Evolutionary conservation across 768 basidiomycete genomes (phyloP), one percentile per base, ranked within the genome.

Genomic region (Clitopilus hobsonii): DNA sequence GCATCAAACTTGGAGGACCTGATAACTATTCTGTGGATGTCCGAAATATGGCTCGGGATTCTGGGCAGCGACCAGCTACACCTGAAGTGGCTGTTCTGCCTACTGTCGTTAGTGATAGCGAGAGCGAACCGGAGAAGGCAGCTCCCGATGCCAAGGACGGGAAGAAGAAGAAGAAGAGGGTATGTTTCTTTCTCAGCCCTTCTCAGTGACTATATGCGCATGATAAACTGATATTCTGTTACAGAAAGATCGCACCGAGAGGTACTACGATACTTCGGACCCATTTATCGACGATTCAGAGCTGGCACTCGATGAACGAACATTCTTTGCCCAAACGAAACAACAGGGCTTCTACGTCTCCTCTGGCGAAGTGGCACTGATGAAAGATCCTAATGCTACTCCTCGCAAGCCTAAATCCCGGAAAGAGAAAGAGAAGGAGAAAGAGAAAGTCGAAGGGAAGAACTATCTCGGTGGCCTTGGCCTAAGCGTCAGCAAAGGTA

Each of bases 201-300:
- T 56, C n/a, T 54, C 58, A 63, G 16, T 6, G 22, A 49, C 6
- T 48, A n/a, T 23, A 50, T 27, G 20, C 49, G 18, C 24, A 18
- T 51, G n/a, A 27, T 20, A 27, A n/a, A n/a, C n/a, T n/a, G n/a
- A n/a, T n/a, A n/a, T n/a, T 32, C 24, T 6, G 5, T 5, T 47
- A 20, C 59, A 78, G 74, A 74, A 77, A 67, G 85, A 84, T 65
- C 80, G 75, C 54, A 67, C 69, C 1, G 74, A 83, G 20, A 91
- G 89, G 65, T 91, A 94, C 63, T 99, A 99, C 76, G 96, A 99
- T 72, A 76, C 86, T 18, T 73, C 78, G 0, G 97, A 99, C 71
- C 89, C 92, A 0, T 98, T 98, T 74, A 97, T 99, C 65, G 97
- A 99, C 76, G 97, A 99, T 71, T 92, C 93, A 1, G 96, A 98